Conservation (phyloP, 202 grass and related monocot genomes). For the Dendrocalamus latiflorus region DNA sequence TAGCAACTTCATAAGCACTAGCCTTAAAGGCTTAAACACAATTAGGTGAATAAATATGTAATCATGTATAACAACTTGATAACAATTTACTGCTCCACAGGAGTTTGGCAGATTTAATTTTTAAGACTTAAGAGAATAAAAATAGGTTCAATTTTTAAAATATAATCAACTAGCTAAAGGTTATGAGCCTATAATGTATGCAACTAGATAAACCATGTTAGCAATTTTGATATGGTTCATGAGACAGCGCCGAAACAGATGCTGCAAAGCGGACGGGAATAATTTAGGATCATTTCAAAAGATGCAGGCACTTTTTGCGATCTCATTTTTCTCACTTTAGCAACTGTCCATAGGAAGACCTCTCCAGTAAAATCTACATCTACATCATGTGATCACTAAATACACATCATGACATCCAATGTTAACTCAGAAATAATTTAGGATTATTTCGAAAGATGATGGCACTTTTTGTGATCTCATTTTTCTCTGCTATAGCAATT, state of each 20-base stretch:
- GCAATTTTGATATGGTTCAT: neutral
- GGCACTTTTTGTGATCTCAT: too few species aligned
- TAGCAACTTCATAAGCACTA: neutral
- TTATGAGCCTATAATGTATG: neutral
- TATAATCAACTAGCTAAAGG: slow-evolving; percentile 4
- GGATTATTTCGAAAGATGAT: too few species aligned
- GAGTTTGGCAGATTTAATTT: neutral
- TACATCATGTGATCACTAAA: neutral
- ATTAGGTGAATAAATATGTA: slow-evolving; percentile 5
- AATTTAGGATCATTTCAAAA: neutral
- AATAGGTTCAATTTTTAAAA: neutral
- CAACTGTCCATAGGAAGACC: neutral
- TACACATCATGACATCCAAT: slow-evolving; percentile 10
- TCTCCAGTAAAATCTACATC: neutral
- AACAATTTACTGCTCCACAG: neutral
- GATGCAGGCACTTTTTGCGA: neutral
- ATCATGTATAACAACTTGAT: neutral
- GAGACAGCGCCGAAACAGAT: neutral
- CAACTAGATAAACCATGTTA: slow-evolving; percentile 8
- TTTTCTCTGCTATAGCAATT: too few species aligned
- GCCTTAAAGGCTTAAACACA: neutral
- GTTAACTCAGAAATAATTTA: neutral
- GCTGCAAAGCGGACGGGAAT: slow-evolving; percentile 1
- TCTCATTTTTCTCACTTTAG: neutral
- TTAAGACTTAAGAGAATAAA: neutral